A percentile compares a stretch with the other conserved stretches of the same genome.
These are phyloP conservation scores for Epichloe festucae DNA, from an alignment of 2,329 filamentous ascomycete species.

Conservation along the genomic window DNA sequence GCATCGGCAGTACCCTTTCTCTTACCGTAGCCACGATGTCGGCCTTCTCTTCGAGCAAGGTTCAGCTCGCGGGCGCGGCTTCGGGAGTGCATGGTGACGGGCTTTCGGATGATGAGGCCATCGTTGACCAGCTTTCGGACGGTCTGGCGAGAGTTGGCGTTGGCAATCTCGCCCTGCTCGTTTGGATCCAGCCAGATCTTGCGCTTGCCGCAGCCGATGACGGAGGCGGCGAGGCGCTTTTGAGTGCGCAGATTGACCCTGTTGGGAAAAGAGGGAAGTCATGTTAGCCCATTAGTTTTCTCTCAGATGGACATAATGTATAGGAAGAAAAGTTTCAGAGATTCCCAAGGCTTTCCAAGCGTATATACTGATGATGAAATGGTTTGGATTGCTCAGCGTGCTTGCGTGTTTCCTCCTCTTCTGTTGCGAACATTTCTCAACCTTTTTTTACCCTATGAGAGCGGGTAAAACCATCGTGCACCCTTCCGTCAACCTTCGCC, in stretches of 20 bases:
- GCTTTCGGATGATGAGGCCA: slow-evolving; percentile 99
- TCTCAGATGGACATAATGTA: too few species aligned
- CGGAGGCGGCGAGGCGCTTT: slow-evolving; percentile 97
- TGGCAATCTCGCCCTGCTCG: slow-evolving; percentile 98
- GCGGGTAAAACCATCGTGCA: not conserved
- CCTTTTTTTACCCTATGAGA: not conserved
- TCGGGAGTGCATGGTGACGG: slow-evolving; percentile 99
- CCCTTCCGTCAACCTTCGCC: slow-evolving; percentile 1
- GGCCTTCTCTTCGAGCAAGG: slow-evolving; percentile 84
- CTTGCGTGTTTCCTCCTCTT: not conserved
- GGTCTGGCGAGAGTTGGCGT: slow-evolving; percentile 99
- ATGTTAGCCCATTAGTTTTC: slow-evolving; percentile 15
- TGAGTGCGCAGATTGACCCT: slow-evolving; percentile 99
- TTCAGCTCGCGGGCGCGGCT: slow-evolving; percentile 90
- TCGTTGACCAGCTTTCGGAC: slow-evolving; percentile 99
- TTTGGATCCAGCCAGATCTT: slow-evolving; percentile 99
- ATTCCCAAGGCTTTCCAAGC: not conserved
- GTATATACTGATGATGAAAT: not conserved
- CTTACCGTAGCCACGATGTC: slow-evolving; percentile 99
- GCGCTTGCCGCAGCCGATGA: slow-evolving; percentile 98
- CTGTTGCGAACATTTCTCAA: not conserved
- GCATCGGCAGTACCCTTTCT: slow-evolving; percentile 99
- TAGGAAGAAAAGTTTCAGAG: not conserved
- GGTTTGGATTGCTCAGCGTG: not conserved
- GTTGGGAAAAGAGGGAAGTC: slow-evolving; percentile 12